Conservation (phyloP, 2,329 filamentous ascomycete species). For the Parastagonospora nodorum region DNA sequence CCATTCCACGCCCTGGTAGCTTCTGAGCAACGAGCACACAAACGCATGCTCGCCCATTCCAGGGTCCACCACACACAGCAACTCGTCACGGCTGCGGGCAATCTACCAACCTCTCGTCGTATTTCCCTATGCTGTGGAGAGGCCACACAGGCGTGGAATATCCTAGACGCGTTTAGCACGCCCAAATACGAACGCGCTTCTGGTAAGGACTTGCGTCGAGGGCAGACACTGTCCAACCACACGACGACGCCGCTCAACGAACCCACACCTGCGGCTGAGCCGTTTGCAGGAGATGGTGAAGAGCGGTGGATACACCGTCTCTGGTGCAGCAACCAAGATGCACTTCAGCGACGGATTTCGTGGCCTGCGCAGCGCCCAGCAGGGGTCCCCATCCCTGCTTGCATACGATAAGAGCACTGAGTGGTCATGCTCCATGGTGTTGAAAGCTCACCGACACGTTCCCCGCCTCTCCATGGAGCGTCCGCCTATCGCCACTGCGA, state of each 20-base stretch:
- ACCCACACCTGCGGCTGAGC: conserved; percentile 35
- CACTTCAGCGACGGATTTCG: conserved; percentile 9
- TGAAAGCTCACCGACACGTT: conserved; percentile 31
- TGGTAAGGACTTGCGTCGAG: conserved; percentile 22
- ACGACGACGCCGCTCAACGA: conserved; percentile 12
- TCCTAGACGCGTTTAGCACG: conserved; percentile 25
- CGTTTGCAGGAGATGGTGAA: conserved; percentile 34
- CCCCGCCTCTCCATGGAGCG: conserved; percentile 1
- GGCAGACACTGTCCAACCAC: conserved; percentile 16
- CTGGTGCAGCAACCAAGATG: conserved; percentile 6
- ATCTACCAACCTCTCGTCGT: conserved; percentile 10
- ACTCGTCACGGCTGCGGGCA: conserved; percentile 11
- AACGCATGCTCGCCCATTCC: conserved; percentile 27
- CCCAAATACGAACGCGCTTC: conserved; percentile 24
- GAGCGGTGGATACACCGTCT: conserved; percentile 20
- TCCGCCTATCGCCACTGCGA: conserved; percentile 1
- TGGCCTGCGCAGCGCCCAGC: conserved; percentile 14
- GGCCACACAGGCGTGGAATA: conserved; percentile 7
- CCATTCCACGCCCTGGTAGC: conserved; percentile 15
- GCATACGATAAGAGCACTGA: conserved; percentile 32
- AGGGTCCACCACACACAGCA: conserved; percentile 15
- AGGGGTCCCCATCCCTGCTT: conserved; percentile 20
- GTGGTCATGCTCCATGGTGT: conserved; percentile 14
- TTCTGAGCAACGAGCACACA: conserved; percentile 23
- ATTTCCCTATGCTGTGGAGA: conserved; percentile 7